phyloP scores from a whole-genome alignment of 2,329 filamentous ascomycete species.

The Grosmannia serpens region DNA sequence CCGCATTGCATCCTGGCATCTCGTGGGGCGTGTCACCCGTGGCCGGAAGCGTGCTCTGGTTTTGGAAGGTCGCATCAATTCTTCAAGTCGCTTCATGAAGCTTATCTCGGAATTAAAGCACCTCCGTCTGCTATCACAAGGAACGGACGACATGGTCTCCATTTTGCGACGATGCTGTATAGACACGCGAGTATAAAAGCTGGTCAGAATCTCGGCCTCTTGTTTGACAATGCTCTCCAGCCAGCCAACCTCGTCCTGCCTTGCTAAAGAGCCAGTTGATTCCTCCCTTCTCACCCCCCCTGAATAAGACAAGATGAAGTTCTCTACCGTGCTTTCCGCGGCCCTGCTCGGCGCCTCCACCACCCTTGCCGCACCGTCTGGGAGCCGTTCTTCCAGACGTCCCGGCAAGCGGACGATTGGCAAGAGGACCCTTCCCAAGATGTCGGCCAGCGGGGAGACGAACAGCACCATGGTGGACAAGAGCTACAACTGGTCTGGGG shows the following conservation, averaged over 20 bases:
- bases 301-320: neutral
- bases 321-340: neutral
- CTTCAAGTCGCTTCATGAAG: neutral
- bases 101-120: neutral
- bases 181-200: neutral
- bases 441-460: neutral
- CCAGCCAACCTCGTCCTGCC: neutral
- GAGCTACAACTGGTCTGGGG: constrained; percentile 4
- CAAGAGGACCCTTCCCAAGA: neutral
- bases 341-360: neutral
- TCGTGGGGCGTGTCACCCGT: neutral
- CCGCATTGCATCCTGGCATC: neutral
- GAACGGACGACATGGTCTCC: neutral
- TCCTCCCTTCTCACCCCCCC: neutral
- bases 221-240: neutral
- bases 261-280: neutral
- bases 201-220: neutral
- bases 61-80: neutral
- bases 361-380: neutral
- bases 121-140: neutral
- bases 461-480: neutral
- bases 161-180: neutral
- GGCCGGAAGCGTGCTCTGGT: neutral
- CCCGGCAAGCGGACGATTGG: neutral
- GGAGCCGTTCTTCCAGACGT: neutral